Evolutionary conservation across 108 stramenopile genomes (phyloP).

Genomic region (Skeletonema menzelii): DNA sequence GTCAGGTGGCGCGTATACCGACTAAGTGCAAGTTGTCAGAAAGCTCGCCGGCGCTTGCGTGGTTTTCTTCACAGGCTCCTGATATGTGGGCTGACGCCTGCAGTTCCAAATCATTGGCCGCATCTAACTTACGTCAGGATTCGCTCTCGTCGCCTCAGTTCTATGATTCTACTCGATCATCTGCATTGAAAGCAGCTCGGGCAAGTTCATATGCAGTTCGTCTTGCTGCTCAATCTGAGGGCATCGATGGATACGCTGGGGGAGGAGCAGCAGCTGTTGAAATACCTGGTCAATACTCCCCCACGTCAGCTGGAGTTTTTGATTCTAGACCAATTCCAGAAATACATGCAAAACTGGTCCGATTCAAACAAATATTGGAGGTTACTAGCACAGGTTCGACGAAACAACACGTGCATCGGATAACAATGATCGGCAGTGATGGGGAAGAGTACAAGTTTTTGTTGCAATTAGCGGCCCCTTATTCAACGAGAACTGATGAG

Average conservation of each 20-base stretch:
- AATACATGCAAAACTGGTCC: constrained; percentile 77
- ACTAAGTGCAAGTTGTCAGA: constrained; percentile 56
- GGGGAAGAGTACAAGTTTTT: constrained; percentile 73
- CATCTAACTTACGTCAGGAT: constrained; percentile 21
- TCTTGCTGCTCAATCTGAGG: constrained; percentile 55
- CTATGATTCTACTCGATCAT: constrained; percentile 57
- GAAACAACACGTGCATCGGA: constrained; percentile 70
- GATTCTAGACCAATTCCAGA: constrained; percentile 80
- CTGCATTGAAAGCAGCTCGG: constrained; percentile 63
- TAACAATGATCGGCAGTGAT: constrained; percentile 85
- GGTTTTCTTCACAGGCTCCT: constrained; percentile 62
- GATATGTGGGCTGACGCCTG: constrained; percentile 79
- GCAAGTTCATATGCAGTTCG: constrained; percentile 58
- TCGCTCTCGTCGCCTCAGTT: constrained; percentile 12
- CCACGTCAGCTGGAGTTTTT: constrained; percentile 50
- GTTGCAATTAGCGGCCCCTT: constrained; percentile 83
- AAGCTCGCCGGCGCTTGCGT: constrained; percentile 68
- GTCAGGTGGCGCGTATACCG: constrained; percentile 63
- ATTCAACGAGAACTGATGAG: constrained; percentile 86
- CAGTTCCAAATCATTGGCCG: constrained; percentile 35
- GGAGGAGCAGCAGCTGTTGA: constrained; percentile 79
- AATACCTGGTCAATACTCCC: constrained; percentile 88
- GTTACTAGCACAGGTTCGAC: constrained; percentile 43
- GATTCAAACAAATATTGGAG: constrained; percentile 68
- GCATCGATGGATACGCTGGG: constrained; percentile 75